Evolutionary conservation across 768 basidiomycete genomes (phyloP), one percentile per base, ranked within the genome.

Genomic region (Gloeopeniophorella convolvens): DNA sequence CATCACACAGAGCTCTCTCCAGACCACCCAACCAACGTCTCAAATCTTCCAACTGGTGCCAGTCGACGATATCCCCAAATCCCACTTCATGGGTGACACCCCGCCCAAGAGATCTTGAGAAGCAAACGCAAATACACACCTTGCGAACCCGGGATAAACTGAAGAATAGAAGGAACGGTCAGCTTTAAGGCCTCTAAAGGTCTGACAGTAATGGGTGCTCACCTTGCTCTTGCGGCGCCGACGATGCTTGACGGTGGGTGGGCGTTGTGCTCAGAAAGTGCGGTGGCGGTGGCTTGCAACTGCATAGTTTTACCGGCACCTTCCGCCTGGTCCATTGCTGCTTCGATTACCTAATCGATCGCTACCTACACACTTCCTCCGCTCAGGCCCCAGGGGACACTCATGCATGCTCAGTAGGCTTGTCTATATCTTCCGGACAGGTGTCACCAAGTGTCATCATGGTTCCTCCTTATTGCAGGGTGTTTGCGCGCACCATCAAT

Each of bases 251-350:
- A 24, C 40, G 21, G 21, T 15, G 3, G 27, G 42, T 52, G 45
- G 32, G 26, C 26, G 8, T 20, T 13, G 24, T n/a, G 42, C 18
- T 18, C 32, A 33, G 5, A 20, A n/a, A 24, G 33, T 12, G 33
- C 26, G 26, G 43, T 45, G 24, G 53, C 26, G 49, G 54, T 55
- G 54, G 54, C 54, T 55, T 31, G 24, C 16, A 51, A 51, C 49
- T 55, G 27, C 32, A 3, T 15, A 55, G 54, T 51, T 55, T n/a
- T 20, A 35, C 39, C 42, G 42, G 52, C 7, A 31, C 21, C 31
- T 8, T 23, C 52, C 47, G 45, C 8, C 16, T 12, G 6, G 21
- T 13, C 3, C 6, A n/a, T n/a, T n/a, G n/a, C n/a, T n/a, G n/a
- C n/a, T n/a, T n/a, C n/a, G n/a, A n/a, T n/a, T n/a, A n/a, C n/a